Evolutionary conservation across 2,329 filamentous ascomycete species (phyloP), one percentile per base, ranked within the genome.

Genomic region (Thielaviopsis euricoi): DNA sequence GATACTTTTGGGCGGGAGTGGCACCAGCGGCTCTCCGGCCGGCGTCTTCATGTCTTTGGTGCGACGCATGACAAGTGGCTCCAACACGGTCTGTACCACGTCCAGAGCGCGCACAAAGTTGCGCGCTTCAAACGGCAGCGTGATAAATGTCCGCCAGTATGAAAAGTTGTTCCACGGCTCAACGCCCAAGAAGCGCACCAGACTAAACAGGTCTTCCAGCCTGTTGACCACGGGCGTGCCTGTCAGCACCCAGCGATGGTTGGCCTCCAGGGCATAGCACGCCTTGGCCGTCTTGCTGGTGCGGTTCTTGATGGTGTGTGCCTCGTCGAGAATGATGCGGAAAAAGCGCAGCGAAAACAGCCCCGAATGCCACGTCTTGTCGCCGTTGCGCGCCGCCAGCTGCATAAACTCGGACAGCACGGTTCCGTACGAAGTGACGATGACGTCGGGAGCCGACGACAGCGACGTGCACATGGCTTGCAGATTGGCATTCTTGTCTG

Each of bases 21-120:
- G 82, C 1, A 98, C 91, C 3, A 98, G 71, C 66, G 73, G 75
- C 33, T 74, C 64, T 6, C 93, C 93, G 56, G 86, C 82, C 0
- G 93, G 91, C 0, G 89, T 97, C 71, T 89, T 95, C 93, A 98
- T 98, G 62, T 95, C 90, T 68, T 98, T 98, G 0, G 93, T 98
- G 61, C 93, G 81, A 51, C 93, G 81, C 69, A 98, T 82, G 9
- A 98, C 93, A n/a, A 98, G 73, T 7, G 93, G 93, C 67, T 98
- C 93, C 5, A 98, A 73, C 0, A 98, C 91, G 0, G 91, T 98
- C 68, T 98, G 93, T 1, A 98, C 93, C 1, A 98, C 93, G 67
- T 97, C 93, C 7, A 98, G 76, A 0, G 93, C 93, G 4, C 90
- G 84, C 64, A 96, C 82, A 67, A 95, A 96, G 62, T 98, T 87